A percentile compares a stretch with the other conserved stretches of the same genome.
Evolutionary conservation across 257 asterid genomes (phyloP).

Genomic region (Verbascum thapsus): DNA sequence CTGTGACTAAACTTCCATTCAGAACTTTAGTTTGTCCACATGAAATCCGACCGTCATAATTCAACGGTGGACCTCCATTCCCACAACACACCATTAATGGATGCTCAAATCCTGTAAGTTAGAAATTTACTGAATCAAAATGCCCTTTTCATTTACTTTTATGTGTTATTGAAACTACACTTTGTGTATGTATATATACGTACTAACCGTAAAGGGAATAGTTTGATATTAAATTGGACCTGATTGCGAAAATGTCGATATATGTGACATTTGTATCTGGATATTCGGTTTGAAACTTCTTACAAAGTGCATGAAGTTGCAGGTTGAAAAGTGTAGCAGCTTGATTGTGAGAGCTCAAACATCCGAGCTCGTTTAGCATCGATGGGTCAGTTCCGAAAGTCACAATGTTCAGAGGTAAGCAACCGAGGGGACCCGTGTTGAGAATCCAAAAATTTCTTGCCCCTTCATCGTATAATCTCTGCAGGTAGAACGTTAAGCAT

Average conservation of each 20-base stretch:
- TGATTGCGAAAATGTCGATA: slow-evolving; percentile 76
- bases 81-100: slow-evolving; percentile 93
- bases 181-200: too few species aligned
- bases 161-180: neutral
- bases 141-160: neutral
- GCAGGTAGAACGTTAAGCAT: too few species aligned
- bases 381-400: slow-evolving; percentile 79
- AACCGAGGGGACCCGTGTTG: slow-evolving; percentile 93
- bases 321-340: slow-evolving; percentile 81
- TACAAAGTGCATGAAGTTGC: slow-evolving; percentile 74
- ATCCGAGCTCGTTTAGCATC: slow-evolving; percentile 88
- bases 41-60: slow-evolving; percentile 71
- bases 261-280: slow-evolving; percentile 66
- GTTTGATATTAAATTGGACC: slow-evolving; percentile 76
- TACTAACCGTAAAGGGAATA: slow-evolving; percentile 73
- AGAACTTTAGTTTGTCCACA: slow-evolving; percentile 83
- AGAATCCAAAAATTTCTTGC: slow-evolving; percentile 90
- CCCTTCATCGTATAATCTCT: slow-evolving; percentile 81
- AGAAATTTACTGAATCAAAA: too few species aligned
- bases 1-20: slow-evolving; percentile 74
- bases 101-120: slow-evolving; percentile 78
- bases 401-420: slow-evolving; percentile 82
- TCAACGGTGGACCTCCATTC: slow-evolving; percentile 89
- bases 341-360: slow-evolving; percentile 79
- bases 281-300: slow-evolving; percentile 72